These are phyloP conservation scores for Pelargonium citronellum DNA, from an alignment of 441 rosid genomes.

Conservation along the genomic window DNA sequence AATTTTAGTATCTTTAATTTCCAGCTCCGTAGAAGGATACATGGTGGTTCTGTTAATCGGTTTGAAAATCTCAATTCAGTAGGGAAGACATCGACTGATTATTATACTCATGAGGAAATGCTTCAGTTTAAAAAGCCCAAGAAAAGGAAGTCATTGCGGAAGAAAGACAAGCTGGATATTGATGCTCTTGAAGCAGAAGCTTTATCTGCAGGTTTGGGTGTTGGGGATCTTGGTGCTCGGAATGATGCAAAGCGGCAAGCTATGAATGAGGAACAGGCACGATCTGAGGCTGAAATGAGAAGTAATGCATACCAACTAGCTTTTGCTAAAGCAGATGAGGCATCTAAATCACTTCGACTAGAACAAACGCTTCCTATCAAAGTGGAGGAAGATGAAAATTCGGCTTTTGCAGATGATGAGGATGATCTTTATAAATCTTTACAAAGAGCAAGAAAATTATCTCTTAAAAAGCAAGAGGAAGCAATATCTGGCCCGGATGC, in stretches of 20 bases:
- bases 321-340: slow-evolving; percentile 80
- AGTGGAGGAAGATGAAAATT: slow-evolving; percentile 56
- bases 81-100: slow-evolving; percentile 68
- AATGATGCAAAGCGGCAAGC: slow-evolving; percentile 78
- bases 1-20: slow-evolving; percentile 2
- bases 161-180: slow-evolving; percentile 80
- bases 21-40: slow-evolving; percentile 80
- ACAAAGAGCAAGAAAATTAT: slow-evolving; percentile 75
- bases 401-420: slow-evolving; percentile 62
- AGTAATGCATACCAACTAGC: slow-evolving; percentile 73
- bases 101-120: slow-evolving; percentile 86
- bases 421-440: slow-evolving; percentile 76
- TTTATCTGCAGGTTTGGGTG: slow-evolving; percentile 70
- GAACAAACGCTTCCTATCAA: slow-evolving; percentile 49
- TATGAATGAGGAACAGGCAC: slow-evolving; percentile 66
- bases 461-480: slow-evolving; percentile 59
- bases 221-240: slow-evolving; percentile 90
- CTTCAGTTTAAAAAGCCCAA: slow-evolving; percentile 79
- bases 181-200: slow-evolving; percentile 92
- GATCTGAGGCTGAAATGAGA: slow-evolving; percentile 70
- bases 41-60: slow-evolving; percentile 48
- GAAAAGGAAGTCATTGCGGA: slow-evolving; percentile 79
- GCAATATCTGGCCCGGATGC: slow-evolving; percentile 64
- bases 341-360: slow-evolving; percentile 62
- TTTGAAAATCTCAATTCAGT: slow-evolving; percentile 63